These are phyloP conservation scores for Aquilaria agallochum DNA, from an alignment of 441 rosid species.

Conservation along the genomic window DNA sequence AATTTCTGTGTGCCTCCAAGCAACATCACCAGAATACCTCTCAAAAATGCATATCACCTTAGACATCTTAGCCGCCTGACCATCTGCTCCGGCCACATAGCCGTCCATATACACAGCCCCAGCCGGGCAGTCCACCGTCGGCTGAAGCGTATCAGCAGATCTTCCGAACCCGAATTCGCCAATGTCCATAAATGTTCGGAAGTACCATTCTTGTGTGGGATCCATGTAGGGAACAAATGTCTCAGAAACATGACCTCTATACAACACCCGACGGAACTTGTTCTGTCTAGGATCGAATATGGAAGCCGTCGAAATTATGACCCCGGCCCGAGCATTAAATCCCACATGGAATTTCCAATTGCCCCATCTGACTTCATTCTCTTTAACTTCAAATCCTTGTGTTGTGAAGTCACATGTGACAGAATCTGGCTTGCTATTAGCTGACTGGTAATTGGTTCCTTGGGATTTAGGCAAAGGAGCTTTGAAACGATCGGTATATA, in stretches of 20 bases:
- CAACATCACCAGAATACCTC: constrained; percentile 51
- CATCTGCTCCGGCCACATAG: constrained; percentile 55
- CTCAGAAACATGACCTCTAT: constrained; percentile 73
- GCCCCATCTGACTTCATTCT: constrained; percentile 51
- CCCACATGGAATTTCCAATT: constrained; percentile 77
- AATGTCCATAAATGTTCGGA: constrained; percentile 66
- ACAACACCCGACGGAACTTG: constrained; percentile 43
- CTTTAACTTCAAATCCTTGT: constrained; percentile 36
- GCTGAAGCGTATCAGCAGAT: constrained; percentile 49
- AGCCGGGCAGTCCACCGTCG: constrained; percentile 54
- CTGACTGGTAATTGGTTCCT: constrained; percentile 56
- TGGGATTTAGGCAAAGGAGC: constrained; percentile 52
- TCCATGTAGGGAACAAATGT: constrained; percentile 88
- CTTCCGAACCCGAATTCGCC: constrained; percentile 84
- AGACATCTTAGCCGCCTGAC: constrained; percentile 43
- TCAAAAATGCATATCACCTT: constrained; percentile 65
- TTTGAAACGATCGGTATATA: constrained; percentile 44
- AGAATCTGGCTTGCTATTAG: constrained; percentile 25
- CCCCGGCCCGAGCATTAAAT: constrained; percentile 59
- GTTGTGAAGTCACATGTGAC: constrained; percentile 35
- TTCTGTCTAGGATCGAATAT: constrained; percentile 36
- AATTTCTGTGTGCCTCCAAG: constrained; percentile 72
- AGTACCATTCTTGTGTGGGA: constrained; percentile 80
- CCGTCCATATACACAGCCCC: constrained; percentile 59
- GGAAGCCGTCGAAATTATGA: constrained; percentile 58